Evolutionary conservation across 2,329 filamentous ascomycete species (phyloP), one percentile per base, ranked within the genome.

Genomic region (Xylariaceae sp.): DNA sequence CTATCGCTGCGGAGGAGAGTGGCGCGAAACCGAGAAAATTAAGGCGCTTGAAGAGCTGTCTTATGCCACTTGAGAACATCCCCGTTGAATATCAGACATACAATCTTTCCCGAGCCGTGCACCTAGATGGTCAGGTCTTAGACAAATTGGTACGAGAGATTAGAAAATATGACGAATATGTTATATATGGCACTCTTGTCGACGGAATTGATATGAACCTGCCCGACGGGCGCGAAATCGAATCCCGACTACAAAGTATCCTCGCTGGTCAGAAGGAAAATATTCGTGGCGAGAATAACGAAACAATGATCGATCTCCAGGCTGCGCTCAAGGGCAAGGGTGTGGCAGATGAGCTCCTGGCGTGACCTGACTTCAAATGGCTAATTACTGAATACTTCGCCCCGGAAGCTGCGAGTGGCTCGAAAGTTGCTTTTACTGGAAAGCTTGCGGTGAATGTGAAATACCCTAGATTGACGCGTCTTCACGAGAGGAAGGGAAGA

Each of bases 11-110:
- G 32, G 59, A 56, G 18, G 57, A 54, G 29, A 51, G n/a, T 9
- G 39, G 26, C 9, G 26, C 49, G 15, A 59, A 51, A 16, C 55
- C 53, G 22, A 63, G 29, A 53, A 68, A 62, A 41, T 22, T 61
- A 26, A 64, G 61, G 40, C 64, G 66, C 21, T 10, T 63, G 22
- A 69, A 68, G 49, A 69, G 65, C 29, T 61, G 51, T 42, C 60
- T 68, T 15, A 40, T 69, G 51, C 68, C 67, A 10, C 48, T 70
- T 3, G 66, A 69, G 46, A 65, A 61, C 37, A 54, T 59, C 6
- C 59, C 58, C 5, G 32, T 50, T 1, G 56, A 63, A n/a, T 53
- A 59, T 30, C 50, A 64, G 16, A 62, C 45, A 16, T 62, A 63
- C 39, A 21, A n/a, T n/a, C 40, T 67, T 15, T 47, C 51, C 1